Conservation (phyloP, 192 early-diverging fungal genomes). For the Oehlia diaphana region DNA sequence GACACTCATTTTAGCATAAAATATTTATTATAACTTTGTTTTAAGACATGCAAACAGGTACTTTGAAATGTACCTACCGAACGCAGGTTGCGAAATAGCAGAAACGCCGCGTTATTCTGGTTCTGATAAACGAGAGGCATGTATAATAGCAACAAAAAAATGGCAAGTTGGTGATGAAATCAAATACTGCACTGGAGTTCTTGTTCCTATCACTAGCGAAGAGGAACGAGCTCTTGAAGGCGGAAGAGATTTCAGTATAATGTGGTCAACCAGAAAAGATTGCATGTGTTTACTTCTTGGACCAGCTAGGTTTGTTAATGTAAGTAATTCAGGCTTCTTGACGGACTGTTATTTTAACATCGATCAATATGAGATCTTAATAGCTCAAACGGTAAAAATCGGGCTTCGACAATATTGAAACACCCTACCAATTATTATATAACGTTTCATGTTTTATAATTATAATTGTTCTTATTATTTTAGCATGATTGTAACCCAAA, state of each 20-base stretch:
- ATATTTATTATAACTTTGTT: background rate
- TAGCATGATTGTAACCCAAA: constrained; percentile 67
- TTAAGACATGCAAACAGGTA: constrained; percentile 38
- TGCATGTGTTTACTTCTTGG: constrained; percentile 59
- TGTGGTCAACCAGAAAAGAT: constrained; percentile 36
- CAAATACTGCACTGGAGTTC: constrained; percentile 49
- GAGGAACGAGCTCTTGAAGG: constrained; percentile 54
- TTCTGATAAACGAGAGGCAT: constrained; percentile 52
- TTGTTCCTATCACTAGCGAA: constrained; percentile 47
- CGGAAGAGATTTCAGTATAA: constrained; percentile 24
- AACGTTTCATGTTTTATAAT: background rate
- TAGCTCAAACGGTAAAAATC: no score
- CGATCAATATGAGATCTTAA: no score
- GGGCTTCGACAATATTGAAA: no score
- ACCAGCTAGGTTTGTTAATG: constrained; percentile 65
- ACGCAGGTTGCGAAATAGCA: constrained; percentile 58
- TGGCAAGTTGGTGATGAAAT: constrained; percentile 52
- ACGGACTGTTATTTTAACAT: no score
- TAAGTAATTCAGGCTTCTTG: constrained; percentile 27
- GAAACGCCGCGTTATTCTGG: constrained; percentile 53
- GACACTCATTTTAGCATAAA: no score
- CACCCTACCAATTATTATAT: no score
- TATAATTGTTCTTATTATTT: constrained; percentile 14
- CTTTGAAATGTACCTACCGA: constrained; percentile 47
- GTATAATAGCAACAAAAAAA: constrained; percentile 51